Conservation (phyloP, 306 rosid species). For the Gastrolobium bilobum region DNA sequence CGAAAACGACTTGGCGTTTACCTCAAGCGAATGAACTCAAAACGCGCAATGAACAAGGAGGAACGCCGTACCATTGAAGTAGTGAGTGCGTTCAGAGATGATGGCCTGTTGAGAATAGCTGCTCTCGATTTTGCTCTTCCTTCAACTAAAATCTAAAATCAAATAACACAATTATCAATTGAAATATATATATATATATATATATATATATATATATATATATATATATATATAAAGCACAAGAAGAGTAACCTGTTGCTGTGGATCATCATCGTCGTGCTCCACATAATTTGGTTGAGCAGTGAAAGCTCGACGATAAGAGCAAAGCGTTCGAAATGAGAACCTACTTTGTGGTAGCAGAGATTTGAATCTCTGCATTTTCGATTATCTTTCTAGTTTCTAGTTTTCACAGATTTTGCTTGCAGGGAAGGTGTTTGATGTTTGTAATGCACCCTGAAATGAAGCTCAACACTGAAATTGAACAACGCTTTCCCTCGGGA, state of each 20-base stretch:
- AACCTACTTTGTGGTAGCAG: constrained; percentile 54
- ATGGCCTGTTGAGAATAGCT: constrained; percentile 82
- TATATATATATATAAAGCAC: no score
- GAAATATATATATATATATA: no score
- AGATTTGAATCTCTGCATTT: constrained; percentile 76
- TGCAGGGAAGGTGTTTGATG: constrained; percentile 52
- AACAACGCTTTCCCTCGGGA: constrained; percentile 22
- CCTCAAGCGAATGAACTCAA: constrained; percentile 23
- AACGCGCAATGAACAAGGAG: neutral
- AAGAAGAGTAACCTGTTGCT: constrained; percentile 63
- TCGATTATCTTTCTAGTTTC: constrained; percentile 26
- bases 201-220: no score
- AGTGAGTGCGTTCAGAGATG: constrained; percentile 75
- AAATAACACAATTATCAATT: constrained; percentile 2
- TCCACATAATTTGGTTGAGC: constrained; percentile 66
- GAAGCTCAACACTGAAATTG: constrained; percentile 10
- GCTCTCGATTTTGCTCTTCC: constrained; percentile 88
- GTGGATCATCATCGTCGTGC: constrained; percentile 49
- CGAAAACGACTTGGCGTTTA: constrained; percentile 43
- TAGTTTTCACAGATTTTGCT: neutral
- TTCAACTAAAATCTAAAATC: constrained; percentile 78
- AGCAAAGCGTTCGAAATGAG: constrained; percentile 52
- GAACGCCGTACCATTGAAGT: constrained; percentile 61
- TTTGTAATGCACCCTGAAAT: constrained; percentile 21
- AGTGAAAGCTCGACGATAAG: constrained; percentile 62